Base-by-base conservation (phyloP, 192 early-diverging fungal species). In the Backusella mclennaniae region DNA sequence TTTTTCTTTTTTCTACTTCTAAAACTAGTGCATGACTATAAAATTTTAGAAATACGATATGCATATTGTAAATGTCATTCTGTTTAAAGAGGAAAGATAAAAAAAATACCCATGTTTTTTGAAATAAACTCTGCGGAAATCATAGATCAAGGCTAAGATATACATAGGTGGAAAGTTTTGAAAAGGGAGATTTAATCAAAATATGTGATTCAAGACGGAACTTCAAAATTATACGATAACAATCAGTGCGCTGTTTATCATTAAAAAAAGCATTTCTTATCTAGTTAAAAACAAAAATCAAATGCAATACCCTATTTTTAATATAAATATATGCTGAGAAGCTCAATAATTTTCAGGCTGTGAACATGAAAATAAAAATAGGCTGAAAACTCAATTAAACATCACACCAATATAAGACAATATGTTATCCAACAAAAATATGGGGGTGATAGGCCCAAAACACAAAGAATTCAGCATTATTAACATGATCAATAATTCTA, bases 71-170 rank as follows among this genome's bases (percentile, higher is more conserved):
- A 9, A 44, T 49, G 19, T 7, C 1, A 49, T n/a, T n/a, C 5
- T 49, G 5, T 49, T n/a, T 49, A 17, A 49, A 49, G 19, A 49
- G 19, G 46, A 49, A 63, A 63, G 56, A 12, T 21, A 56, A 63
- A 63, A 53, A 63, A 63, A 63, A 1, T 23, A 29, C 56, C 2
- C 23, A 63, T 4, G 56, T 12, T 63, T 63, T 12, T 63, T 63
- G 4, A 26, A 29, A 14, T 29, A 14, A 29, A 14, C 26, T 63
- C 12, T 63, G 23, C 23, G 56, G 56, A 29, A 63, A 63, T 63
- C 56, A 63, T 63, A 63, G 56, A 63, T 63, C 56, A 63, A 63
- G 11, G 1, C 56, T 63, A 63, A 63, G 56, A 63, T 63, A 63
- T 63, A 29, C 56, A 44, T 15, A 49, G 6, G 19, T 63, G 56